Evolutionary conservation across 164 flowering plant genomes (phyloP).

Genomic region (Vitis rupestris): DNA sequence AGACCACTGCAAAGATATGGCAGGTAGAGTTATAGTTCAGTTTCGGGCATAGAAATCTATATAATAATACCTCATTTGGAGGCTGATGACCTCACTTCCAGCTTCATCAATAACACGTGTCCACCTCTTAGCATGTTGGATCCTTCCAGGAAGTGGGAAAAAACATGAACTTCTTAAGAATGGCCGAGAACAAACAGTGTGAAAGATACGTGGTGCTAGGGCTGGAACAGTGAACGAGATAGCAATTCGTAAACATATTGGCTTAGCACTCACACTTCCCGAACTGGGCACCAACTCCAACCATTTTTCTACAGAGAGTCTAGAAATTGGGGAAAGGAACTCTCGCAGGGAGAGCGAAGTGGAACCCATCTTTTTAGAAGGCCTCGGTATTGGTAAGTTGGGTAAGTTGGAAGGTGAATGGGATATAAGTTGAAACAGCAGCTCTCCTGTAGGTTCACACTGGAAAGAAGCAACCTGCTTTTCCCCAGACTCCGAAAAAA

Average conservation of each 20-base stretch:
- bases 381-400: constrained; percentile 33
- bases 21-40: not conserved
- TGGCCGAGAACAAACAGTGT: constrained; percentile 49
- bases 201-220: constrained; percentile 45
- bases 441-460: constrained; percentile 76
- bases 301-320: constrained; percentile 72
- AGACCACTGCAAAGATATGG: not conserved
- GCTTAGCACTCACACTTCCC: constrained; percentile 34
- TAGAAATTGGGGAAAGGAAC: constrained; percentile 38
- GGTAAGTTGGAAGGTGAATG: constrained; percentile 43
- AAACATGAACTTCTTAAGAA: constrained; percentile 47
- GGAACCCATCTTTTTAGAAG: constrained; percentile 50
- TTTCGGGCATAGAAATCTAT: not conserved
- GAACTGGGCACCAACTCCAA: constrained; percentile 53
- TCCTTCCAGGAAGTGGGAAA: constrained; percentile 43
- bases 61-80: constrained; percentile 75
- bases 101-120: constrained; percentile 52
- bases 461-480: constrained; percentile 74
- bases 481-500: constrained; percentile 56
- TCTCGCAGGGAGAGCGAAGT: constrained; percentile 56
- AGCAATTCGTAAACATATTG: constrained; percentile 62
- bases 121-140: constrained; percentile 45
- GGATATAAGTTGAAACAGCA: constrained; percentile 61
- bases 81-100: constrained; percentile 57
- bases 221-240: constrained; percentile 66